Conservation (phyloP, 805 yeast genomes). For the Hagleromyces aurorensis region DNA sequence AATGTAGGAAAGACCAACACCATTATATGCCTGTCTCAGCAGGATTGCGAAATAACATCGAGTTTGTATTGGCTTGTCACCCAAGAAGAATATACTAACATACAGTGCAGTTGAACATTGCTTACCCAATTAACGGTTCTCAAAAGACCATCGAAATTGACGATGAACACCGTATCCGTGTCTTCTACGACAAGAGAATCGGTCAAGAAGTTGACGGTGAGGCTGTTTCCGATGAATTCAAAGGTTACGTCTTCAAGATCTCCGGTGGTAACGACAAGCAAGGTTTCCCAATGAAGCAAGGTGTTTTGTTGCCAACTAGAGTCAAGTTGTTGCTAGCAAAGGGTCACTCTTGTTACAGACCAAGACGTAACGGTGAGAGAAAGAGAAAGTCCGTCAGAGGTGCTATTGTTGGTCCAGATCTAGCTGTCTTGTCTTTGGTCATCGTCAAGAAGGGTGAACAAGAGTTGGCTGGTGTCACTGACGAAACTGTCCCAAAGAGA, state of each 20-base stretch:
- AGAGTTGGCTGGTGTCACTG: conserved; percentile 95
- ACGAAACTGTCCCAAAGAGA: conserved; percentile 93
- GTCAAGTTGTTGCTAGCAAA: conserved; percentile 89
- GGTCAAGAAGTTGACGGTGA: conserved; percentile 99
- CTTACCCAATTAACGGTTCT: conserved; percentile 99
- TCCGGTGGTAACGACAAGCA: conserved; percentile 99
- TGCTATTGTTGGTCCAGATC: conserved; percentile 95
- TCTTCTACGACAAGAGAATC: conserved; percentile 98
- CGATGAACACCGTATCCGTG: conserved; percentile 98
- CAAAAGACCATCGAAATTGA: conserved; percentile 97
- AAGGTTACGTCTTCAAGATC: conserved; percentile 97
- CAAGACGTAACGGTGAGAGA: conserved; percentile 99
- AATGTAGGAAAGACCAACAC: too few relatives aligned
- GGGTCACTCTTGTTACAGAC: conserved; percentile 98
- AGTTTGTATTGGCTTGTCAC: too few relatives aligned
- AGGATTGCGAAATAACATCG: too few relatives aligned
- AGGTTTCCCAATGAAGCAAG: conserved; percentile 99
- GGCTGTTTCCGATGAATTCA: conserved; percentile 96
- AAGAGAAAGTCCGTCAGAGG: conserved; percentile 99
- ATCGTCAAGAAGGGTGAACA: conserved; percentile 95
- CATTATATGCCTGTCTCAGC: too few relatives aligned
- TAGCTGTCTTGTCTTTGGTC: conserved; percentile 89
- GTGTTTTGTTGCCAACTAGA: conserved; percentile 99
- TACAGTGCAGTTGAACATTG: conserved; percentile 77
- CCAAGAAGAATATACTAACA: too few relatives aligned